Base-by-base conservation (phyloP, 2,329 filamentous ascomycete genomes). In the Colletotrichum tofieldiae region DNA sequence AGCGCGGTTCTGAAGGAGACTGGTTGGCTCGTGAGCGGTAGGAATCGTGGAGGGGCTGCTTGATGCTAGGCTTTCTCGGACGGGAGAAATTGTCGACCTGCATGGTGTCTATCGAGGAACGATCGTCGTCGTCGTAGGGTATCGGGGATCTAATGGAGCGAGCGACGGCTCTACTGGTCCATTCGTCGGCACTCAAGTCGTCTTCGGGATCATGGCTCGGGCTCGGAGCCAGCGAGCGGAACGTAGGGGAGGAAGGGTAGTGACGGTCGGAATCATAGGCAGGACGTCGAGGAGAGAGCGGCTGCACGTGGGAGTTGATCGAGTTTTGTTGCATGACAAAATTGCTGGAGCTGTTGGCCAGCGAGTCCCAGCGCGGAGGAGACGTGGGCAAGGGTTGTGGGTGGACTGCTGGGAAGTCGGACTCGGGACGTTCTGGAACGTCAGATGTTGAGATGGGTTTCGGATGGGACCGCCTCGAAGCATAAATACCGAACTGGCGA, bases 61-160 rank as follows among this genome's bases (percentile, higher is more conserved):
- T 84, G 72, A 88, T 83, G 77, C 88, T 90, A 49, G 84, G 81
- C 73, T 88, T 89, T 69, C 89, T 84, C 52, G 89, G 89, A 49
- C 89, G 84, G n/a, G 89, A 91, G 78, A 91, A 91, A 79, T 91
- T 91, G 76, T 86, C 86, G 56, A 89, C 66, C 69, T 71, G 73
- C 65, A 74, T 74, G 29, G 73, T 72, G 37, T 74, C 72, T 26
- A 71, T 68, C 41, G 71, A 73, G 55, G 64, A 71, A 39, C 78
- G 55, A 73, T 76, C 51, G 78, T 77, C 52, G 73, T 77, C 52
- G 73, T 78, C 35, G 73, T 77, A 51, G 75, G 70, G 60, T 41
- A 76, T 41, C 68, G 65, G 39, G 74, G 75, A 56, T 73, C 71
- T 74, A 29, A 75, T 67, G 29, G 76, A 68, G 23, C 66, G 67